Evolutionary conservation across 208 protist species (phyloP), one percentile per base, ranked within the genome.

Genomic region (Leishmania mexicana): DNA sequence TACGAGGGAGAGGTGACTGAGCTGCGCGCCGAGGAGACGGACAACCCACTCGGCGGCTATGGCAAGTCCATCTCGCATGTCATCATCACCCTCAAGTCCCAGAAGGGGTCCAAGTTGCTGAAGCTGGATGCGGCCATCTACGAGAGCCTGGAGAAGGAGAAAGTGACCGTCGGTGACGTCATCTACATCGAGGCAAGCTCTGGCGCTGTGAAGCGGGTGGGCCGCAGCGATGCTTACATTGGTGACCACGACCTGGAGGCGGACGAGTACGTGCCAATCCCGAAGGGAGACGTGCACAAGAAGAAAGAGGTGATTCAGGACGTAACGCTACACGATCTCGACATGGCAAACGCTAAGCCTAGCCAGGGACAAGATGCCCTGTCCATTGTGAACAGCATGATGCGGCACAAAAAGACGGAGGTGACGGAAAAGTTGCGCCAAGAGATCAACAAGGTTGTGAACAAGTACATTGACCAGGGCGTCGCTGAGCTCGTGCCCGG

Each of bases 381-480:
- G 62, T 99, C 97, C 5, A 92, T 88, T 90, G 98, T 99, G 83
- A 99, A 95, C 82, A 97, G 98, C 83, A 93, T 99, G 77, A 98
- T 99, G 88, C 99, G 99, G 75, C 99, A 99, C 60, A 99, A 99
- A 88, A 99, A 99, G 86, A 99, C 99, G 38, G 99, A 99, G 89
- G 99, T 99, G 83, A 99, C 99, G 35, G 99, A 99, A 87, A 99
- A 99, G 90, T 94, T 99, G 31, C 94, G 99, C 24, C 86, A 91
- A 72, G 99, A 99, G 87, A 99, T 99, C 83, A 99, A 99, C 91
- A 99, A 99, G 90, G 98, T 99, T 83, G 99, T 99, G 28, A 99
- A 99, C 89, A 99, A 99, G 87, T 99, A 99, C 93, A 99, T 99
- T 90, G 98, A 99, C 82, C 98, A 99, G 78, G 99, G 99, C 40